A percentile compares a stretch with the other conserved stretches of the same genome.
phyloP scores from a whole-genome alignment of 345 rosid genomes.

The Passiflora organensis region DNA sequence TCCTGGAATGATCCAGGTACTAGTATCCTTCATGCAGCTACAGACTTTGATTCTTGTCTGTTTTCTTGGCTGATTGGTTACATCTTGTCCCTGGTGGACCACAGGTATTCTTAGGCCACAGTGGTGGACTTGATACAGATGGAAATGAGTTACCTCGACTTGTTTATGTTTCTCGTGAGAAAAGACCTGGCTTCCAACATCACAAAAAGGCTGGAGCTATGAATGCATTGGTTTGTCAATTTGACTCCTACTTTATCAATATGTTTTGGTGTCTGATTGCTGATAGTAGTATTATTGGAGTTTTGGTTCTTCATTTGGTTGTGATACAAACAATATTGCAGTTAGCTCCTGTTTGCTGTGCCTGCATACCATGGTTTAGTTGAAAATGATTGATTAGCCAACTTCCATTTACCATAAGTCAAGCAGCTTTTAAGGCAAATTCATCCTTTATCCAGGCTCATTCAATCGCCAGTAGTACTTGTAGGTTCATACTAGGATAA shows the following conservation, averaged over 20 bases:
- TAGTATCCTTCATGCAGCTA: slow-evolving; percentile 4
- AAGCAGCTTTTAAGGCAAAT: too few relatives aligned
- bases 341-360: too few relatives aligned
- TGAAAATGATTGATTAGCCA: too few relatives aligned
- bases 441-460: too few relatives aligned
- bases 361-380: too few relatives aligned
- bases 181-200: slow-evolving; percentile 99
- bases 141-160: slow-evolving; percentile 99
- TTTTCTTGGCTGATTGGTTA: slow-evolving; percentile 6
- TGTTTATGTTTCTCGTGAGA: slow-evolving; percentile 99
- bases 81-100: slow-evolving; percentile 3
- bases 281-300: too few relatives aligned
- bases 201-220: slow-evolving; percentile 99
- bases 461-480: too few relatives aligned
- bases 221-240: slow-evolving; percentile 88
- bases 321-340: too few relatives aligned
- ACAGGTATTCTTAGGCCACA: slow-evolving; percentile 97
- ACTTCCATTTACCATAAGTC: too few relatives aligned
- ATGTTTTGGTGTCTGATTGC: neutral
- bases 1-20: slow-evolving; percentile 98
- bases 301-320: too few relatives aligned
- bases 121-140: slow-evolving; percentile 96
- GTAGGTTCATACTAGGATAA: too few relatives aligned
- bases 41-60: neutral
- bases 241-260: neutral